Base-by-base conservation (phyloP, 2,329 filamentous ascomycete genomes). In the Aspergillus sp. region DNA sequence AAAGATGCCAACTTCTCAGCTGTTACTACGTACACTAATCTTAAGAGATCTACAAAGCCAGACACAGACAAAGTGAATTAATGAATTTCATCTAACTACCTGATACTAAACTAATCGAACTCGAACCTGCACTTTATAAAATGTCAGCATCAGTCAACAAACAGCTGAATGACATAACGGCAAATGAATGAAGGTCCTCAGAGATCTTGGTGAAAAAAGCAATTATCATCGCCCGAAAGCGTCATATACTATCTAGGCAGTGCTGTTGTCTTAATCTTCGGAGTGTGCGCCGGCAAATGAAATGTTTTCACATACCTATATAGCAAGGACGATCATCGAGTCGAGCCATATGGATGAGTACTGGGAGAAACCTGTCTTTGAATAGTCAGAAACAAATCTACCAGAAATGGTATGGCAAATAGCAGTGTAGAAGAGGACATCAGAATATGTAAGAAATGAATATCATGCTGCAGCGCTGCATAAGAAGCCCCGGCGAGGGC, bases 381-480 rank as follows among this genome's bases (percentile, higher is more conserved):
- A 48, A 35, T 51, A 50, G 57, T 65, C 44, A 67, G 62, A 55
- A 45, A 46, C 25, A 37, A 44, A 30, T 43, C 41, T 38, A 17
- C 13, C 33, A 35, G n/a, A 35, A 3, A 17, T 35, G 35, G 25
- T 27, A 43, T 45, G 7, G 37, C 38, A 51, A 48, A 22, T 5
- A 22, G 20, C 50, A 20, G 44, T 33, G 19, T 12, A 49, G 13
- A 35, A 48, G 17, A n/a, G 17, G 58, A 65, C 60, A 69, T 95
- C 90, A 95, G 90, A 88, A 95, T 95, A 95, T 95, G 90, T 95
- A 95, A 95, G 90, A 91, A 81, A 82, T 58, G 74, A 90, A 88
- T 94, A 86, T 95, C 90, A 95, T 62, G 76, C 70, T 81, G 74
- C 79, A 75, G 74, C 67, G 74, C 78, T 85, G 84, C 90, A 84